Evolutionary conservation across 2,329 filamentous ascomycete species (phyloP).

Genomic region (Cladosporium austrohemisphaericum): DNA sequence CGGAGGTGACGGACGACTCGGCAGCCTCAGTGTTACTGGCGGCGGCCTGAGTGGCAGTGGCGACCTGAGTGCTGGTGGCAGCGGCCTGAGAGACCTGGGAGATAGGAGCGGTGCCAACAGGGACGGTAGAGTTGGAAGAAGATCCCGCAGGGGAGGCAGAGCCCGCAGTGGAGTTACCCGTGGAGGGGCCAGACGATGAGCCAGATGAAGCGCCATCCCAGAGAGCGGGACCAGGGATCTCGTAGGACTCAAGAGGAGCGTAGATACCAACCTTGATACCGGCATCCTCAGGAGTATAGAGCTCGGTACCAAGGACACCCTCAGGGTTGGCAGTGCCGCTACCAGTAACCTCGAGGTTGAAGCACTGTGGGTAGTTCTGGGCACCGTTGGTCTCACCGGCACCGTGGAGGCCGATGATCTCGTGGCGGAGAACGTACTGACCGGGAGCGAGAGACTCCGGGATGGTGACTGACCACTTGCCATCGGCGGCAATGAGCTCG

Average conservation of each 20-base stretch:
- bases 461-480: constrained; percentile 43
- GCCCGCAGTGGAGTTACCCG: background rate
- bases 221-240: constrained; percentile 13
- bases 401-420: constrained; percentile 59
- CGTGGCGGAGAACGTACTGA: constrained; percentile 59
- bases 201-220: constrained; percentile 12
- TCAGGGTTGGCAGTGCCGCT: constrained; percentile 46
- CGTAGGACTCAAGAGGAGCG: constrained; percentile 7
- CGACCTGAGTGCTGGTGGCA: background rate
- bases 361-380: constrained; percentile 48
- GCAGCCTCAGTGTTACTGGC: background rate
- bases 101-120: background rate
- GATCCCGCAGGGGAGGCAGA: background rate
- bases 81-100: constrained; percentile 1
- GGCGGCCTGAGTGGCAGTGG: background rate
- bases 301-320: constrained; percentile 50
- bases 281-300: constrained; percentile 46
- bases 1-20: constrained; percentile 14
- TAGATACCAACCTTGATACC: constrained; percentile 14
- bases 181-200: background rate
- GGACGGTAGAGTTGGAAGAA: background rate
- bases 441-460: constrained; percentile 52
- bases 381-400: constrained; percentile 43
- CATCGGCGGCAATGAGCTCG: constrained; percentile 38
- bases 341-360: constrained; percentile 59